Evolutionary conservation across 768 basidiomycete genomes (phyloP).

Genomic region (Pleurotus pulmonarius): DNA sequence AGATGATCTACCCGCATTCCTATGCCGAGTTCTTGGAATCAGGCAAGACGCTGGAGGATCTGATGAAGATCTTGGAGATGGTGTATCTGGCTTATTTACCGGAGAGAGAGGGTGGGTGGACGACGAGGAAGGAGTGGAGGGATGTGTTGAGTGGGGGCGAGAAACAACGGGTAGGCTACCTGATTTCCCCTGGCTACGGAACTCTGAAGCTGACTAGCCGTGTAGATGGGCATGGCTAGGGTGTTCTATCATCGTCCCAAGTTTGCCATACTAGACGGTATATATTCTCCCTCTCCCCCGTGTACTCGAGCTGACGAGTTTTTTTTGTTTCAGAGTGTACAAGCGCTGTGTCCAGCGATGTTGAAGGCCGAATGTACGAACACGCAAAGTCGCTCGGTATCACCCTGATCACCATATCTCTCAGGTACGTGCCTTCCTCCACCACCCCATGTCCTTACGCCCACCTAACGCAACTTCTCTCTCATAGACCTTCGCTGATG

Average conservation of each 20-base stretch:
- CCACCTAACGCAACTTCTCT: not conserved
- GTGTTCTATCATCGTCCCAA: conserved; percentile 85
- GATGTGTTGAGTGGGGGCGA: conserved; percentile 95
- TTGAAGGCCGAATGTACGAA: conserved; percentile 95
- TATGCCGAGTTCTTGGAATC: conserved; percentile 65
- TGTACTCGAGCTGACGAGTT: too few relatives aligned
- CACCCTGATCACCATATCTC: conserved; percentile 89
- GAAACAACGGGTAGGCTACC: conserved; percentile 73
- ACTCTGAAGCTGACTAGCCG: conserved; percentile 5
- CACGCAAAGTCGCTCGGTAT: conserved; percentile 85
- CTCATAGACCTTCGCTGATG: conserved; percentile 67
- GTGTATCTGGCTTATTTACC: conserved; percentile 86
- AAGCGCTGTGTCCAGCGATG: conserved; percentile 92
- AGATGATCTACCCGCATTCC: conserved; percentile 91
- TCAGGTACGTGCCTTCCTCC: conserved; percentile 47
- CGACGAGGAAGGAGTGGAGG: conserved; percentile 90
- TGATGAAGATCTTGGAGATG: conserved; percentile 73
- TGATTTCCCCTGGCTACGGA: not conserved
- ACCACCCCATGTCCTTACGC: not conserved
- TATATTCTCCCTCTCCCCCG: not conserved
- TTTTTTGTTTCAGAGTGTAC: conserved; percentile 75
- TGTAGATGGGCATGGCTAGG: conserved; percentile 86
- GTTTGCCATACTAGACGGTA: conserved; percentile 85
- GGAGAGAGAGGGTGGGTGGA: conserved; percentile 85
- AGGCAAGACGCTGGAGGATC: conserved; percentile 61